Percentiles rank a stretch among this genome's conserved stretches.
These are phyloP conservation scores for Zygoascus bituminiphila DNA, from an alignment of 805 yeast species.

Conservation along the genomic window DNA sequence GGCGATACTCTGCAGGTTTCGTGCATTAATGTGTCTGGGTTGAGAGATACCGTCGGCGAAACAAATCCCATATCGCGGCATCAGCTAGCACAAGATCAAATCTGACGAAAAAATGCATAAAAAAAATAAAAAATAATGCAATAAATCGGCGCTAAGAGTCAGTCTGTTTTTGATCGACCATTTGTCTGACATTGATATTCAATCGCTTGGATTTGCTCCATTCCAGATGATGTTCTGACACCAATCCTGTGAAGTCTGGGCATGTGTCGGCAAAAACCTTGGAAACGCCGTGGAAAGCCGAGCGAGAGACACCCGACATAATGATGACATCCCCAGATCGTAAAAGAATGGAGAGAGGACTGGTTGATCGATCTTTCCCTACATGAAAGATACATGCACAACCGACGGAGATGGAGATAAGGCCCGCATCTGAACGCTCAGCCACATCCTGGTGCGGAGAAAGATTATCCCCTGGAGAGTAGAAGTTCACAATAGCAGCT, in stretches of 20 bases:
- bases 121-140: no score
- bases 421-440: conserved; percentile 29
- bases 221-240: conserved; percentile 14
- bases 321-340: conserved; percentile 34
- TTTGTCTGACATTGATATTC: conserved; percentile 35
- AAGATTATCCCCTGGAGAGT: conserved; percentile 35
- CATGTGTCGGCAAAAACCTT: conserved; percentile 29
- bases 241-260: conserved; percentile 23
- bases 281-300: conserved; percentile 37
- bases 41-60: no score
- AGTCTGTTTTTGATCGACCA: conserved; percentile 17
- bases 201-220: conserved; percentile 33
- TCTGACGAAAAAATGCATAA: not conserved
- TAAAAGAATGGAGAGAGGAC: conserved; percentile 30
- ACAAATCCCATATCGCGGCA: no score
- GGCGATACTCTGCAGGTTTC: no score
- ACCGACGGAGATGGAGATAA: conserved; percentile 34
- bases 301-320: conserved; percentile 34
- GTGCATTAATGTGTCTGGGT: no score
- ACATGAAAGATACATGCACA: conserved; percentile 33
- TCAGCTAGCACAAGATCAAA: no score
- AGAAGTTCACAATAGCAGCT: conserved; percentile 38
- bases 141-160: not conserved
- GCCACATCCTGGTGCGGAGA: conserved; percentile 39
- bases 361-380: conserved; percentile 16